Conservation (phyloP, 2,329 filamentous ascomycete genomes). For the Emmonsia crescens region DNA sequence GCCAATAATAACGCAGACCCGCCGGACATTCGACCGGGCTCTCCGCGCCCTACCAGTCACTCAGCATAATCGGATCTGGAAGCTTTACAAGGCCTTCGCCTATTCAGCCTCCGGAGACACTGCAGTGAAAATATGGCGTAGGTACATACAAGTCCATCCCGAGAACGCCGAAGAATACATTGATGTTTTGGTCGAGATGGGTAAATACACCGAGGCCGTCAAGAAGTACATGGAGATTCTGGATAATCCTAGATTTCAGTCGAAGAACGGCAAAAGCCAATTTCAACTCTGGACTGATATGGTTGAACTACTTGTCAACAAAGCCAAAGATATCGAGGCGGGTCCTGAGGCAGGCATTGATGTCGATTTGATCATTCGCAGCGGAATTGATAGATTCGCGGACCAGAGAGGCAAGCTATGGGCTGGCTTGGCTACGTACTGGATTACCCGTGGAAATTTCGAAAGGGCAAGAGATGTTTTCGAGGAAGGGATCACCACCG, state of each 20-base stretch:
- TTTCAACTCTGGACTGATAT: constrained; percentile 98
- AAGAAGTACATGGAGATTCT: constrained; percentile 84
- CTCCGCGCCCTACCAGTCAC: constrained; percentile 84
- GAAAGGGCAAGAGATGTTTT: constrained; percentile 88
- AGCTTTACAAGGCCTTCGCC: constrained; percentile 79
- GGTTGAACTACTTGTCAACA: constrained; percentile 85
- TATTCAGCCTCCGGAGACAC: constrained; percentile 83
- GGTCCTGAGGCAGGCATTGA: constrained; percentile 73
- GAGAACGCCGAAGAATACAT: constrained; percentile 95
- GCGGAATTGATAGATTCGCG: constrained; percentile 78
- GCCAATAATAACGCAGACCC: constrained; percentile 77
- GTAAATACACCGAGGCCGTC: constrained; percentile 81
- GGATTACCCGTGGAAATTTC: constrained; percentile 86
- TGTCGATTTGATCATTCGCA: constrained; percentile 84
- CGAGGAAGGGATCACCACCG: constrained; percentile 91
- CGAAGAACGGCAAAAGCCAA: constrained; percentile 86
- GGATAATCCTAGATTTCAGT: constrained; percentile 81
- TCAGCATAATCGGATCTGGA: constrained; percentile 93
- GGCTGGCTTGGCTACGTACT: constrained; percentile 91
- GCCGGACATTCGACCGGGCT: constrained; percentile 83
- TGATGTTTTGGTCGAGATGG: constrained; percentile 69
- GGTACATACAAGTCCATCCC: constrained; percentile 95
- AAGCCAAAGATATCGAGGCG: constrained; percentile 76
- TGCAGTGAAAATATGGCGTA: constrained; percentile 82
- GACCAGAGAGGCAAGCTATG: constrained; percentile 93